These are phyloP conservation scores for Lipomyces anomalus DNA, from an alignment of 805 yeast genomes.

Conservation along the genomic window DNA sequence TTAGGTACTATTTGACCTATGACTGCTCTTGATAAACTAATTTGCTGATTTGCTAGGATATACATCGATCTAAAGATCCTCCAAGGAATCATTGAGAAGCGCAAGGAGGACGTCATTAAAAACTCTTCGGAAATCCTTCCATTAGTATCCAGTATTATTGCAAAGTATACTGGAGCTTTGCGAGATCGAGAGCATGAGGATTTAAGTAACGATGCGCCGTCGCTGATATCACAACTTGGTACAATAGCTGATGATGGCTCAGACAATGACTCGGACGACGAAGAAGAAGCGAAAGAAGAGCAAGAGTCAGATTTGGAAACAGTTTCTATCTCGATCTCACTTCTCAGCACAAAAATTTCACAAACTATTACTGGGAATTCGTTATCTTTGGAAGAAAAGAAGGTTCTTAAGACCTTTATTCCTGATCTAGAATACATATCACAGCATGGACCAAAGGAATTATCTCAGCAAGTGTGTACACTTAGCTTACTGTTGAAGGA, in stretches of 20 bases:
- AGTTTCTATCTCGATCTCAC: slow-evolving; percentile 30
- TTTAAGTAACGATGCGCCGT: slow-evolving; percentile 39
- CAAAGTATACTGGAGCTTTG: slow-evolving; percentile 26
- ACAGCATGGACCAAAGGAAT: slow-evolving; percentile 8
- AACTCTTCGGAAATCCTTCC: slow-evolving; percentile 55
- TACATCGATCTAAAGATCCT: slow-evolving; percentile 58
- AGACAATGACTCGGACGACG: slow-evolving; percentile 30
- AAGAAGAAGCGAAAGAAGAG: slow-evolving; percentile 30
- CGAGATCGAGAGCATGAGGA: slow-evolving; percentile 34
- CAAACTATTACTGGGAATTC: slow-evolving; percentile 21
- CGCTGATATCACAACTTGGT: slow-evolving; percentile 10
- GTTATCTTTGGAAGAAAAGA: slow-evolving; percentile 12
- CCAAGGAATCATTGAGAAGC: slow-evolving; percentile 53
- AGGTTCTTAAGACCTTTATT: slow-evolving; percentile 12
- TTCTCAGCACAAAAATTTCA: slow-evolving; percentile 31
- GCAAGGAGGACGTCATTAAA: slow-evolving; percentile 51
- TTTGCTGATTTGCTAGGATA: slow-evolving; percentile 35
- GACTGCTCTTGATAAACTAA: neutral
- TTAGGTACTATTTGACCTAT: slow-evolving; percentile 4
- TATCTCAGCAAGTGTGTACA: neutral
- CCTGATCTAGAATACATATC: slow-evolving; percentile 14
- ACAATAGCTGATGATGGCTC: slow-evolving; percentile 15
- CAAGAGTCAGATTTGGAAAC: slow-evolving; percentile 32
- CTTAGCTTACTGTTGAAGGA: slow-evolving; percentile 14
- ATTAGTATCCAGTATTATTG: slow-evolving; percentile 42